A percentile compares a stretch with the other conserved stretches of the same genome.
phyloP scores from a whole-genome alignment of 805 yeast genomes.

The Hanseniaspora lachancei region DNA sequence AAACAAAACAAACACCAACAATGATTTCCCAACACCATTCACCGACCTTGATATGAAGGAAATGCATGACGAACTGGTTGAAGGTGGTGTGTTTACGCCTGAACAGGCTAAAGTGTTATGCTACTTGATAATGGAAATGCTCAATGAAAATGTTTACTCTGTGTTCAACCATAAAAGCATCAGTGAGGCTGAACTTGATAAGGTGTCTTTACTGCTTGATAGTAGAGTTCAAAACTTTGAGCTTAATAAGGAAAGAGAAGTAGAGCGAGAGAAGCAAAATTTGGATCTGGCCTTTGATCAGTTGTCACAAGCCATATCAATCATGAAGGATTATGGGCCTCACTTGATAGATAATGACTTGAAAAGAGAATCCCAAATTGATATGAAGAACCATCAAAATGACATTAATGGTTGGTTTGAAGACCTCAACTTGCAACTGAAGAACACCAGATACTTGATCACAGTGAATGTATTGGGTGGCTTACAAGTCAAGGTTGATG shows the following conservation, averaged over 20 bases:
- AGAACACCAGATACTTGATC: constrained; percentile 73
- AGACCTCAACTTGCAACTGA: constrained; percentile 52
- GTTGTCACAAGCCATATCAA: constrained; percentile 58
- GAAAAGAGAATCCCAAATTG: constrained; percentile 69
- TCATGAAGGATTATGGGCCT: constrained; percentile 63
- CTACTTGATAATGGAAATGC: constrained; percentile 26
- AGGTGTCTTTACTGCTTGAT: constrained; percentile 76
- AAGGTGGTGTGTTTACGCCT: constrained; percentile 17
- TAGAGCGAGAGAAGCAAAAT: constrained; percentile 58
- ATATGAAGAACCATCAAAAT: constrained; percentile 72
- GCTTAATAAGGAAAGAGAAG: constrained; percentile 59
- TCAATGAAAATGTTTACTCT: constrained; percentile 31
- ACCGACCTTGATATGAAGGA: constrained; percentile 2
- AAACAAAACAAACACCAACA: not conserved
- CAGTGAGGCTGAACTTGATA: constrained; percentile 56
- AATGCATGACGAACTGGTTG: constrained; percentile 1
- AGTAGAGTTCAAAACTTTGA: constrained; percentile 82
- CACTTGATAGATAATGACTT: constrained; percentile 44
- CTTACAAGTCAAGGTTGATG: constrained; percentile 74
- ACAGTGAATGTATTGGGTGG: constrained; percentile 70
- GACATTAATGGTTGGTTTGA: constrained; percentile 69
- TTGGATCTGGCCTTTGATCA: constrained; percentile 53
- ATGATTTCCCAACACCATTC: constrained; percentile 1
- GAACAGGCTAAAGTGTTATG: constrained; percentile 20
- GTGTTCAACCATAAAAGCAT: constrained; percentile 29